phyloP scores from a whole-genome alignment of 164 flowering plant genomes.

The Vitis vinifera region ASM3070453v1 NC_081810.1:8423001-8423500 shows the following conservation, averaged over 20 bases:
- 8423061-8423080: constrained; percentile 58
- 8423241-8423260: no score
- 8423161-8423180: constrained; percentile 84
- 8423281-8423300: no score
- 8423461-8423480: constrained; percentile 46
- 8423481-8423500: constrained; percentile 21
- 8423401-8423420: constrained; percentile 63
- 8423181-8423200: constrained; percentile 68
- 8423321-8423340: no score
- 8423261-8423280: no score
- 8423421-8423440: constrained; percentile 76
- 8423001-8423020: constrained; percentile 92
- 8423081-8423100: constrained; percentile 71
- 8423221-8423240: constrained; percentile 19
- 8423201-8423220: constrained; percentile 67
- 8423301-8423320: no score
- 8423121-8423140: constrained; percentile 86
- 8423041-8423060: constrained; percentile 82
- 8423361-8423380: constrained; percentile 55
- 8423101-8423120: constrained; percentile 96
- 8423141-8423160: constrained; percentile 69
- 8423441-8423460: constrained; percentile 80
- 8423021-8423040: constrained; percentile 80
- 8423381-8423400: constrained; percentile 12
- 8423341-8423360: constrained; percentile 26